Evolutionary conservation across 1,284 basidiomycete species (phyloP).

Genomic region (Phenoliferia sp.): DNA sequence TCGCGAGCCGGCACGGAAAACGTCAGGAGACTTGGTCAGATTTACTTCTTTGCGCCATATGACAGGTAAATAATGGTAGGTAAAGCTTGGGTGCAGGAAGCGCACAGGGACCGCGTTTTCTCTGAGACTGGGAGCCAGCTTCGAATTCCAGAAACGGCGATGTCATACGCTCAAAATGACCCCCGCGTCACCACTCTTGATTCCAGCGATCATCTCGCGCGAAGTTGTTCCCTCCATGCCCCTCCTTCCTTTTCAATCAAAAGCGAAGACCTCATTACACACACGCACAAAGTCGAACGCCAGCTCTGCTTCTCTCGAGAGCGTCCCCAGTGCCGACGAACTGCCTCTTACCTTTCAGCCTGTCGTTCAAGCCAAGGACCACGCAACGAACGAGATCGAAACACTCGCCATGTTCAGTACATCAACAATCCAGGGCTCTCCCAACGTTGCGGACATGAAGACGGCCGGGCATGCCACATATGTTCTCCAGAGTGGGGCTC

Average conservation of each 20-base stretch:
- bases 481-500: not conserved
- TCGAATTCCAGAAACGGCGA: too few species aligned
- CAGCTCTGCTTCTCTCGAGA: not conserved
- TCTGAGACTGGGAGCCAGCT: too few species aligned
- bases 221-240: not conserved
- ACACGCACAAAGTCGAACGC: too few species aligned
- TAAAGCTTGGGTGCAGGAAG: too few species aligned
- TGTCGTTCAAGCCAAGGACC: not conserved
- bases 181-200: not conserved
- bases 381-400: not conserved
- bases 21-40: too few species aligned
- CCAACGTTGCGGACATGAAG: not conserved
- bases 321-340: not conserved
- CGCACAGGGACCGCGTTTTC: too few species aligned
- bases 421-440: not conserved
- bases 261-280: not conserved
- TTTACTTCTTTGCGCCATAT: too few species aligned
- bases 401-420: not conserved
- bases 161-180: too few species aligned
- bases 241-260: constrained; percentile 4
- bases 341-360: not conserved
- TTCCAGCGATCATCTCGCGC: not conserved
- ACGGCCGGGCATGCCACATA: not conserved
- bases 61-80: too few species aligned
- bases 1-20: too few species aligned